Conservation (phyloP, 176 grass and related monocot species). For the Oryza meridionalis region DNA sequence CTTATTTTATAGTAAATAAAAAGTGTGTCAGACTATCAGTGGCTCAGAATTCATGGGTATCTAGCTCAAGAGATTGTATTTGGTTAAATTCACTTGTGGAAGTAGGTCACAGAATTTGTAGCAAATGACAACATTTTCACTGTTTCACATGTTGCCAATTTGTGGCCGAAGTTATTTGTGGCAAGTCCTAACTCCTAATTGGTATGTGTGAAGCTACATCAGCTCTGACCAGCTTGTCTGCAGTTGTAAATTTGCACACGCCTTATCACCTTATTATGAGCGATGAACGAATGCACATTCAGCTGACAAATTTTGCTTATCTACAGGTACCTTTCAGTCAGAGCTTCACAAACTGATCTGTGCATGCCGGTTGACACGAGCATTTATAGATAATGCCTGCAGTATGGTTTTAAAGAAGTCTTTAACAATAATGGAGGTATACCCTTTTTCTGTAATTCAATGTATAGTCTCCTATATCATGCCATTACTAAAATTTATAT, state of each 20-base stretch:
- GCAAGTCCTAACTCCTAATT: no score
- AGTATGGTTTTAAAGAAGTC: slow-evolving; percentile 56
- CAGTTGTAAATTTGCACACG: neutral
- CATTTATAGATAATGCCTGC: slow-evolving; percentile 55
- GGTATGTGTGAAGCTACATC: neutral
- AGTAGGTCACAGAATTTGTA: neutral
- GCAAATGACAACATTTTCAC: slow-evolving; percentile 1
- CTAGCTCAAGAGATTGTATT: neutral
- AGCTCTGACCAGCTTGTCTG: neutral
- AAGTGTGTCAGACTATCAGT: neutral
- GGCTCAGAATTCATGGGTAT: neutral
- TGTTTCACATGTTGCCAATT: slow-evolving; percentile 4
- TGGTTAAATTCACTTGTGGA: neutral
- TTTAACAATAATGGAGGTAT: slow-evolving; percentile 73
- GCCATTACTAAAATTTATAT: slow-evolving; percentile 19
- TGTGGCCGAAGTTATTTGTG: neutral
- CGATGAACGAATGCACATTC: slow-evolving; percentile 16
- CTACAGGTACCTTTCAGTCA: slow-evolving; percentile 65
- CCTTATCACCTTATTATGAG: slow-evolving; percentile 1
- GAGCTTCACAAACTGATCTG: slow-evolving; percentile 76
- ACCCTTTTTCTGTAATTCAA: slow-evolving; percentile 21
- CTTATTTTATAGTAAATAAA: neutral
- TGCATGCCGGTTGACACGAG: slow-evolving; percentile 70
- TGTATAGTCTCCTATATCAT: slow-evolving; percentile 30
- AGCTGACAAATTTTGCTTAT: slow-evolving; percentile 24